Base-by-base conservation (phyloP, 495 filamentous ascomycete species). In the Trichodelitschia bisporula region DNA sequence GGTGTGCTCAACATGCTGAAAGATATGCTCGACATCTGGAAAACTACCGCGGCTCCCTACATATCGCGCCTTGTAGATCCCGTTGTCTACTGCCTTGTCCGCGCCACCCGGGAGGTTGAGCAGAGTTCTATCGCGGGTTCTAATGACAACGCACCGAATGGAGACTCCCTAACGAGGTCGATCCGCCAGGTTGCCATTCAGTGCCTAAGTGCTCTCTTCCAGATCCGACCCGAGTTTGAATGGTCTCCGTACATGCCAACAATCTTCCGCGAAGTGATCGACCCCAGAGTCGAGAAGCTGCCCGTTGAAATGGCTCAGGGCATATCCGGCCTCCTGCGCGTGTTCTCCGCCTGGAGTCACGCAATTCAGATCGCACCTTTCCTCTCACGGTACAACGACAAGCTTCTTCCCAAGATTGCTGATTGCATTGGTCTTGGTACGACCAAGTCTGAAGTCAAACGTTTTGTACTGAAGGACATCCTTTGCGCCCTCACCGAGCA, bases 1-100 rank as follows among this genome's bases (percentile, higher is more conserved):
- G 86, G 86, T 47, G 56, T 92, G 38, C 46, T 91, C 25, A 82
- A 82, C 43, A 84, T 95, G 77, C 57, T 86, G 26, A 71, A 82
- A 31, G 69, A 79, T n/a, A 63, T 95, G 44, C 66, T 92, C 36
- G 69, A 71, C 15, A 76, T 80, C 18, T 60, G 93, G 15, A 77
- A 79, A 26, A 66, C 56, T 11, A 67, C 63, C 14, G 61, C 89
- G 33, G 34, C 49, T 3, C 56, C 65, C 1, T 78, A 70, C 36
- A 56, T 69, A 17, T 48, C 58, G 20, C 54, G 58, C 8, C 48
- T 93, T 4, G 55, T 78, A 41, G 64, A 82, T 41, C 64, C 78
- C 2, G 55, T 89, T 4, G 47, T 93, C 2, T 80, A 77, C 41
- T 90, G 77, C 41, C 53, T 83, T 15, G 56, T 86, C 16, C 56